Percentiles rank a stretch among this genome's conserved stretches.
phyloP scores from a whole-genome alignment of 2,329 filamentous ascomycete genomes.

The Aspergillus jensenii region DNA sequence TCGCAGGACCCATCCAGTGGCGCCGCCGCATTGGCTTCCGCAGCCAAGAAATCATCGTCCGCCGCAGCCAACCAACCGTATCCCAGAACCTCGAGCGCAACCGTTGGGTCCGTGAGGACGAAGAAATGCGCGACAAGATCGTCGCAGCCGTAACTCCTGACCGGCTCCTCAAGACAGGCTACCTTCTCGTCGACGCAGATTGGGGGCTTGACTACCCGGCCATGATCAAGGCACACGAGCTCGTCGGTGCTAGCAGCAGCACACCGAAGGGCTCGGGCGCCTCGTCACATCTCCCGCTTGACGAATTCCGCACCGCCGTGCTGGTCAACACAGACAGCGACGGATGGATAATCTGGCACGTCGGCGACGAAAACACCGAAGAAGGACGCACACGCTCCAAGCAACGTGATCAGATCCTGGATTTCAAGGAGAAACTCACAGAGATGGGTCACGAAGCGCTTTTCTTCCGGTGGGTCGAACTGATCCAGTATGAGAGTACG shows the following conservation, averaged over 20 bases:
- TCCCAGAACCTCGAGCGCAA: conserved; percentile 57
- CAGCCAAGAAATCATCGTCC: conserved; percentile 77
- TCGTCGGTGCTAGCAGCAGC: conserved; percentile 55
- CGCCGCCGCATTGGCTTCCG: conserved; percentile 72
- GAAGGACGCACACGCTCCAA: conserved; percentile 39
- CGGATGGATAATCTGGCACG: conserved; percentile 65
- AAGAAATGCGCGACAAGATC: conserved; percentile 57
- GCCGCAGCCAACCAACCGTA: conserved; percentile 71
- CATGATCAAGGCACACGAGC: conserved; percentile 71
- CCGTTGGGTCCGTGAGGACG: conserved; percentile 49
- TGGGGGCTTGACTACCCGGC: conserved; percentile 85
- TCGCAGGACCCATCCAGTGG: conserved; percentile 69
- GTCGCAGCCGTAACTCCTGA: conserved; percentile 67
- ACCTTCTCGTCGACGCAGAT: conserved; percentile 77
- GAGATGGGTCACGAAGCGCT: conserved; percentile 80
- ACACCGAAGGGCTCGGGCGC: conserved; percentile 22
- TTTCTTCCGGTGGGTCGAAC: conserved; percentile 90
- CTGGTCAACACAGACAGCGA: conserved; percentile 66
- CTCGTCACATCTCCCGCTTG: conserved; percentile 45
- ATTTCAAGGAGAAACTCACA: conserved; percentile 74
- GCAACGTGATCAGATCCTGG: conserved; percentile 67
- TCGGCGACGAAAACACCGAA: conserved; percentile 58
- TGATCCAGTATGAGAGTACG: conserved; percentile 83
- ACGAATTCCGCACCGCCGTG: conserved; percentile 71
- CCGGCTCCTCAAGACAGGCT: conserved; percentile 78